Conservation (phyloP, 129 eudicot species). For the Flaveria ramosissima region DNA sequence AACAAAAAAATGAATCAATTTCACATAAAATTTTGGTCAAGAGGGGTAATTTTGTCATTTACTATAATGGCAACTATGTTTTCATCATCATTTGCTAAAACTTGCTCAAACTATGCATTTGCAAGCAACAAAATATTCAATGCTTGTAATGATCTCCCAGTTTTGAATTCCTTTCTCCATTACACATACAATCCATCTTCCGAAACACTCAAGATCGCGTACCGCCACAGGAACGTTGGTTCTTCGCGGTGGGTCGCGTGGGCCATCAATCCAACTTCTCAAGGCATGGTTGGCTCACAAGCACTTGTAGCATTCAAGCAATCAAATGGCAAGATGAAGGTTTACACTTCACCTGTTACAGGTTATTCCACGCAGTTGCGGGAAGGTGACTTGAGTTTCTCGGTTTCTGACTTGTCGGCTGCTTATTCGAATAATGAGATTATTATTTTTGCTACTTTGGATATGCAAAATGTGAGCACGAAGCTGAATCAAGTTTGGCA, state of each 20-base stretch:
- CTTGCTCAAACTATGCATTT: slow-evolving; percentile 48
- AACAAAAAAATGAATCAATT: neutral
- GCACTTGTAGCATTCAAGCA: slow-evolving; percentile 57
- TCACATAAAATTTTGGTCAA: slow-evolving; percentile 20
- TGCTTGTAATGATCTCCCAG: slow-evolving; percentile 62
- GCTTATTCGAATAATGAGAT: slow-evolving; percentile 46
- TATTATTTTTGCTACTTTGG: slow-evolving; percentile 56
- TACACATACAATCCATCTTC: slow-evolving; percentile 59
- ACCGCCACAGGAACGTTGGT: slow-evolving; percentile 44
- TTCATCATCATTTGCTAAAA: slow-evolving; percentile 43
- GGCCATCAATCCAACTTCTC: slow-evolving; percentile 61
- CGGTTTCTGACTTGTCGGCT: slow-evolving; percentile 58
- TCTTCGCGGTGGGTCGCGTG: slow-evolving; percentile 69
- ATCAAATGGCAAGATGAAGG: slow-evolving; percentile 54
- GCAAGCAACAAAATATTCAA: slow-evolving; percentile 47
- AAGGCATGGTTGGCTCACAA: slow-evolving; percentile 68
- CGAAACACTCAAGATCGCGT: slow-evolving; percentile 49
- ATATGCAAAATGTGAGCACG: slow-evolving; percentile 36
- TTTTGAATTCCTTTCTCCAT: slow-evolving; percentile 60
- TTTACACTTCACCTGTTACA: slow-evolving; percentile 54
- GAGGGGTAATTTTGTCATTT: slow-evolving; percentile 27
- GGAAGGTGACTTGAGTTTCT: slow-evolving; percentile 60
- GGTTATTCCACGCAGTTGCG: slow-evolving; percentile 40
- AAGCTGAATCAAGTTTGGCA: slow-evolving; percentile 79
- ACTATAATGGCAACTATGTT: slow-evolving; percentile 34